Base-by-base conservation (phyloP, 345 rosid genomes). In the Citrus sp. region DNA sequence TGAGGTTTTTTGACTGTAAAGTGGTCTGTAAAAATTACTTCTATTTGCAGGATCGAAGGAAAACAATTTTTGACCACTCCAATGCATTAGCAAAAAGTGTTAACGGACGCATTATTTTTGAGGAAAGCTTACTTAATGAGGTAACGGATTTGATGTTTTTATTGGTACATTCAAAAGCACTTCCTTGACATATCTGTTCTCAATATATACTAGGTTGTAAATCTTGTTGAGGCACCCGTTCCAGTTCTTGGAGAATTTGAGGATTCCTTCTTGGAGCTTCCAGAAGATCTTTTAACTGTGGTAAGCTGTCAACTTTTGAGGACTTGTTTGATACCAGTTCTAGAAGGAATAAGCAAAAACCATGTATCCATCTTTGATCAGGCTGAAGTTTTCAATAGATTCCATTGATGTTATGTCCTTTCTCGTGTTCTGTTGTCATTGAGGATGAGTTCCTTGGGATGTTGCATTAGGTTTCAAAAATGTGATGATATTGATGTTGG, bases 201-300 rank as follows among this genome's bases (percentile, higher is more conserved):
- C 40, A 51, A 77, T 63, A 74, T 80, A 54, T 80, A 74, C 79
- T 82, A 95, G 99, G 99, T 93, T 83, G 91, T 89, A 77, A 93
- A 95, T 91, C 99, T 95, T 80, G 94, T 95, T 38, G 99, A 95
- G 86, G 96, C 95, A 69, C 99, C 98, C 60, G 87, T 91, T 83
- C 94, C 98, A 9, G 69, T 95, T 69, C 89, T 93, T 77, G 99
- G 98, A 79, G 89, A 88, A 82, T 95, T 95, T 72, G 84, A 86
- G 42, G 92, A 89, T 70, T 91, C 99, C 74, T 95, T 95, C 86
- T 85, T 95, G 81, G 91, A 90, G 85, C 97, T 95, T 84, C 98
- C 98, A 16, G 85, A 89, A n/a, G 98, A 95, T 80, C 93, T 95
- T 67, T 80, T 95, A 84, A 89, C 86, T 37, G 92, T 90, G 93